phyloP scores from a whole-genome alignment of 257 asterid genomes.

The Paulownia fortunei region DNA sequence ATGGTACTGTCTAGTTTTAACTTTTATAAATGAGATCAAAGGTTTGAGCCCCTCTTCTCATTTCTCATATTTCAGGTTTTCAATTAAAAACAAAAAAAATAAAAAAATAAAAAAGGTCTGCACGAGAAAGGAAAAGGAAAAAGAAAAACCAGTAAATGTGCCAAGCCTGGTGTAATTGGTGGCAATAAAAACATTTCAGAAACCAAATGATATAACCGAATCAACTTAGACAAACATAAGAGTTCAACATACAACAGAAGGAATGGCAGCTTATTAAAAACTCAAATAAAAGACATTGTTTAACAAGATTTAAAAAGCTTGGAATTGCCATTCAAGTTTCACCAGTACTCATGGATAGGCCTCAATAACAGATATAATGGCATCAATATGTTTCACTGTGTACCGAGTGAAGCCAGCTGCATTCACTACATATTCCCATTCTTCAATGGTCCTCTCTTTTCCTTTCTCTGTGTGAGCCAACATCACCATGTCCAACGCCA shows the following conservation, averaged over 20 bases:
- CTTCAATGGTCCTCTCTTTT: conserved; percentile 50
- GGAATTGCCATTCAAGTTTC: not conserved
- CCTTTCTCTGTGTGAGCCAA: conserved; percentile 66
- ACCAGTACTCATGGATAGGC: conserved; percentile 56
- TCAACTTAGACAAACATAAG: not conserved
- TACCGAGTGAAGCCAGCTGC: conserved; percentile 52
- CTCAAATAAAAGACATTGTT: not conserved
- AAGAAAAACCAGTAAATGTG: no score
- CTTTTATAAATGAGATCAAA: no score
- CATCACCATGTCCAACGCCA: conserved; percentile 72
- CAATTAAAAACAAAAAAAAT: no score
- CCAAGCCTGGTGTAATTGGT: no score
- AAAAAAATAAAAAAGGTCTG: no score
- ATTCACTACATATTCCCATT: conserved; percentile 48
- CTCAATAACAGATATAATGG: conserved; percentile 42
- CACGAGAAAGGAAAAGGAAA: no score
- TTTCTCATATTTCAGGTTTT: no score
- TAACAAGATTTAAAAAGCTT: not conserved
- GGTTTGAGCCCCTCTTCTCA: no score
- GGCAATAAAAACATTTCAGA: no score
- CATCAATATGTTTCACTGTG: conserved; percentile 32
- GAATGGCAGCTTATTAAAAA: not conserved
- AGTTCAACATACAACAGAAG: not conserved
- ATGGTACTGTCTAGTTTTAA: no score
- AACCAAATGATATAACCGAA: not conserved